Base-by-base conservation (phyloP, 345 rosid genomes). In the Litchi chinensis region DNA sequence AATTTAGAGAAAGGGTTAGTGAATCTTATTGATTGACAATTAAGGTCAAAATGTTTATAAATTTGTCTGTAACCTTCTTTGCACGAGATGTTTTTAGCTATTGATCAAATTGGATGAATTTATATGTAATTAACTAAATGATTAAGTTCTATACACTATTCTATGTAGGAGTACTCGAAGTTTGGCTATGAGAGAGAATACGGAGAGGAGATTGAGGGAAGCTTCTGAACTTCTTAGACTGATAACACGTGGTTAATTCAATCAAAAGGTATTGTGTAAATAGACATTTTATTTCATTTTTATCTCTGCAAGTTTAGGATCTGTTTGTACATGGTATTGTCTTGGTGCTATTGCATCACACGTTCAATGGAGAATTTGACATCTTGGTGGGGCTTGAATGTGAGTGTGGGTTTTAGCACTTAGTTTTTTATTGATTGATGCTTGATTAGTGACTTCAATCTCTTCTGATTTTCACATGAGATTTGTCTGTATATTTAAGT, bases 201-300 rank as follows among this genome's bases (percentile, higher is more conserved):
- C 85, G 9, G 93, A 90, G 57, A 86, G 90, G 83, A 88, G 97
- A 79, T 75, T 87, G 74, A 83, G 77, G 60, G 97, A 89, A 73
- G 94, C 94, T 16, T 66, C 24, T 24, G 92, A 87, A 76, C 86
- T 95, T 74, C 71, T 88, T 50, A 92, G 87, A 80, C 73, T 88
- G 78, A 84, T 89, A 74, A 80, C 64, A 44, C 79, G 77, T 57
- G 22, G 67, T 48, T 73, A 48, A 77, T 21, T 5, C 64, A 28
- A 71, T 22, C 39, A 39, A 3, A 3, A 69, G 67, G 39, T 8
- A 24, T 32, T 59, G 40, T 43, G 43, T 5, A 22, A 40, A 22
- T 2, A 39, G 15, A 12, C 12, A 18, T 1, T 15, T 37, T 6
- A 26, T 12, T 16, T 13, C 15, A 16, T 57, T 57, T 21, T 60